Evolutionary conservation across 352 stramenopile genomes (phyloP), one percentile per base, ranked within the genome.

Genomic region (Globisporangium nodosum): DNA sequence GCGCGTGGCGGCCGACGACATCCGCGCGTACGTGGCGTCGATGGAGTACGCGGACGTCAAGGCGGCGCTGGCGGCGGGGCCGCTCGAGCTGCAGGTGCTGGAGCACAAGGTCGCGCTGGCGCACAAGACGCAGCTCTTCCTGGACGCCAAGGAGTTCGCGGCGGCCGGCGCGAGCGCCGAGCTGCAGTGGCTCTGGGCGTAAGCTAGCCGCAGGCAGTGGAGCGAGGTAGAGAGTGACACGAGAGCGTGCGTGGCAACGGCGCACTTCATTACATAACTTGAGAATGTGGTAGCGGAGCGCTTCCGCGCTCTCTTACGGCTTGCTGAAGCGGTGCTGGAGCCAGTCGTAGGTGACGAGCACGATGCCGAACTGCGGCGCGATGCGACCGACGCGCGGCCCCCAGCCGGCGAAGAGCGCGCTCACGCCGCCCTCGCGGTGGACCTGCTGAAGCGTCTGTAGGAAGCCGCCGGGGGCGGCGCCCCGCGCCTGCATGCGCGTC

Each of bases 11-110:
- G 66, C 73, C 33, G 70, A 77, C 18, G 65, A 89, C 50, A 71
- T 85, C 42, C 85, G 76, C 61, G 66, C 74, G 15, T 94, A 77
- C 52, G 72, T 92, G 40, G 68, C 74, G 42, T 89, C 81, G 47
- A 94, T 94, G 84, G 81, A 87, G 55, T 94, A 89, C 61, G 70
- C 74, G 18, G 81, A 90, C 56, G 77, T 91, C n/a, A 85, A 91
- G 68, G 57, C 69, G n/a, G 65, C 69, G 24, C 58, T 88, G 15
- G 57, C 65, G 21, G 61, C 62, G 20, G 71, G 63, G 12, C 61
- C 69, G 42, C 50, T 94, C 39, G 67, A 65, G 13, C 71, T 91
- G 49, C 66, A 76, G 53, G 76, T 78, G 35, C 31, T 55, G 52
- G 61, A 63, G 15, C 68, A 71, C 31, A 74, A 74, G 31, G 76